Base-by-base conservation (phyloP, 441 rosid species). In the Adansonia madagascariensis region DNA sequence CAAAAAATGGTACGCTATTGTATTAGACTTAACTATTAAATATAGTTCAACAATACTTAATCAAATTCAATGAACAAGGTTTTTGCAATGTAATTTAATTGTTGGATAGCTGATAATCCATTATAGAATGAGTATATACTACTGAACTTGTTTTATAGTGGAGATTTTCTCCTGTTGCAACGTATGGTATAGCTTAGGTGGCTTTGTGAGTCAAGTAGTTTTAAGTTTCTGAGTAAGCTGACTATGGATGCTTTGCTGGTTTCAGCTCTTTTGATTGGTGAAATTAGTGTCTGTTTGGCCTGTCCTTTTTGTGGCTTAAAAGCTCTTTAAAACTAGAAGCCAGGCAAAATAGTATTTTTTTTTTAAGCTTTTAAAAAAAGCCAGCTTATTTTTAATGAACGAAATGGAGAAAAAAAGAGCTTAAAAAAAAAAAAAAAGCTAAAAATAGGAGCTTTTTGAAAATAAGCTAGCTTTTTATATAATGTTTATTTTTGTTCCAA, bases 261-360 rank as follows among this genome's bases (percentile, higher is more conserved):
- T 77, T 74, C 20, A 44, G 15, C 59, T 71, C 15, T 71, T 71
- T 56, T 69, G 11, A 0, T 17, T 18, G 73, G 15, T 71, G 47
- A 22, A 71, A 71, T 52, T 52, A 4, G 74, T 31, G n/a, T 52
- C 17, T 15, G 47, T 44, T 15, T 15, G n/a, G 35, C 5, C 39
- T 35, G 39, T 35, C 4, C 39, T 35, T 35, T 35, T 35, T 35
- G 39, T 35, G 39, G 39, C 39, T 35, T 35, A 35, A 35, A 35
- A 35, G 39, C 39, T 35, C 39, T 35, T 35, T 35, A 35, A 35
- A 35, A 35, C 39, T 35, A 35, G 39, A 35, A 35, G 39, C 39
- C 39, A 35, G 39, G 39, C 39, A 4, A 35, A 35, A 35, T 35
- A 35, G 39, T 9, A 11, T 27, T 27, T 3, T 35, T 35, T 35